Conservation (phyloP, 257 asterid species). For the Catharanthus roseus region DNA sequence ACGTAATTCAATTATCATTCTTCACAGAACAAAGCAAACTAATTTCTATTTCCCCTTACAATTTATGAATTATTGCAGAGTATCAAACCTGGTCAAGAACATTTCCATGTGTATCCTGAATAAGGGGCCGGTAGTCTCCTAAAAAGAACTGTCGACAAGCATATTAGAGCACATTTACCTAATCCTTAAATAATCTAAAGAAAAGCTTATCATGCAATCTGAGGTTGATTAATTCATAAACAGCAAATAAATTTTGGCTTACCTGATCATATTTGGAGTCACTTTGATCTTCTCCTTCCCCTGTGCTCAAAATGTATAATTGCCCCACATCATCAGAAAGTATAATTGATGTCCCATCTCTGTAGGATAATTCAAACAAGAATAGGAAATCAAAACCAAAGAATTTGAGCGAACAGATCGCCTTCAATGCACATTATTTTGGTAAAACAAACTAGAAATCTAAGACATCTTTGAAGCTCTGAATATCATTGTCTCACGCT, state of each 20-base stretch:
- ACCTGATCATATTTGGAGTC: conserved; percentile 98
- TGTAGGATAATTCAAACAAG: conserved; percentile 28
- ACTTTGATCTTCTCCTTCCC: conserved; percentile 91
- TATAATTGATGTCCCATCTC: conserved; percentile 96
- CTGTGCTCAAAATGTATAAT: conserved; percentile 75
- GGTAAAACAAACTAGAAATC: background rate
- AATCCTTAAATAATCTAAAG: background rate
- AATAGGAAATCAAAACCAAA: conserved; percentile 1
- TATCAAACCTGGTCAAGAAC: conserved; percentile 84
- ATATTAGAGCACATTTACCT: conserved; percentile 2
- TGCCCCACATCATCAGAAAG: conserved; percentile 97
- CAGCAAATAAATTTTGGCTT: conserved; percentile 11
- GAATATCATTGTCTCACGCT: background rate
- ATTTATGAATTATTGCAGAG: background rate
- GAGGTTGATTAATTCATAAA: conserved; percentile 1
- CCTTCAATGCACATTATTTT: background rate
- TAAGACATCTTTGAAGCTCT: background rate
- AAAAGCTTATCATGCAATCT: conserved; percentile 16
- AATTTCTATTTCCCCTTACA: background rate
- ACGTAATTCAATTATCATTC: conserved; percentile 8
- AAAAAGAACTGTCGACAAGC: conserved; percentile 71
- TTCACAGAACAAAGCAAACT: background rate
- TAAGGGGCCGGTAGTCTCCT: conserved; percentile 94
- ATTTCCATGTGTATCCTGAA: conserved; percentile 90
- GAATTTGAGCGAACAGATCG: background rate